phyloP scores from a whole-genome alignment of 352 stramenopile species.

The Phytopythium cucurbitacearum region DNA sequence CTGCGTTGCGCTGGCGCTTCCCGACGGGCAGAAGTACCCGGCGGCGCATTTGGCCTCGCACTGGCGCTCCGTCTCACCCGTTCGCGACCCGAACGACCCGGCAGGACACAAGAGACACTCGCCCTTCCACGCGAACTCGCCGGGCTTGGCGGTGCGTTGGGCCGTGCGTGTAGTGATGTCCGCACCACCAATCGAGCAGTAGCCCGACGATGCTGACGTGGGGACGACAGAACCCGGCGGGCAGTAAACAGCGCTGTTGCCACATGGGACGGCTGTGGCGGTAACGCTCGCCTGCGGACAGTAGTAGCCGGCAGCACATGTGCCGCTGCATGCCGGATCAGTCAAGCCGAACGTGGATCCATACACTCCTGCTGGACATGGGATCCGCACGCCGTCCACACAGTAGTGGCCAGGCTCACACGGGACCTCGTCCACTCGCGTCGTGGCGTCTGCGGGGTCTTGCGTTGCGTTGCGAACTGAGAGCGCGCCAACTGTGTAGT shows the following conservation, averaged over 20 bases:
- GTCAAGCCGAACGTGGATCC: slow-evolving; percentile 33
- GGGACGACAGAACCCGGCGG: slow-evolving; percentile 24
- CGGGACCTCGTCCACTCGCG: slow-evolving; percentile 27
- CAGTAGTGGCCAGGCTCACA: slow-evolving; percentile 74
- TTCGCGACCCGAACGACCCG: slow-evolving; percentile 42
- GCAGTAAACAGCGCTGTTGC: slow-evolving; percentile 29
- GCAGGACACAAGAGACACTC: slow-evolving; percentile 59
- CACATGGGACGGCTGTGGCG: slow-evolving; percentile 23
- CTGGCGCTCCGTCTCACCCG: slow-evolving; percentile 30
- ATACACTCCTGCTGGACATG: slow-evolving; percentile 55
- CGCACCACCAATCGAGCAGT: slow-evolving; percentile 20
- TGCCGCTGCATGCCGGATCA: slow-evolving; percentile 43
- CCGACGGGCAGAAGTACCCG: slow-evolving; percentile 67
- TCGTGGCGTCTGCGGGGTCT: slow-evolving; percentile 10
- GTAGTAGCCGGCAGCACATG: slow-evolving; percentile 62
- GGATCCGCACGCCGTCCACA: slow-evolving; percentile 18
- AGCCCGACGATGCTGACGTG: slow-evolving; percentile 16
- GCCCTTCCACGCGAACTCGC: slow-evolving; percentile 58
- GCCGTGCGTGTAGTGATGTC: slow-evolving; percentile 8
- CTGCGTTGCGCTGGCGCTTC: slow-evolving; percentile 37
- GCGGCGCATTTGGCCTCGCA: slow-evolving; percentile 56
- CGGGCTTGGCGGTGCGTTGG: slow-evolving; percentile 27
- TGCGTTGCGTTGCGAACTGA: slow-evolving; percentile 10
- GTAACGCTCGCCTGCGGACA: slow-evolving; percentile 52
- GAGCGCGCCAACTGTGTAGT: slow-evolving; percentile 30